Base-by-base conservation (phyloP, 1,139 yeast genomes). In the Yamadazyma spencermartinsiae region DNA sequence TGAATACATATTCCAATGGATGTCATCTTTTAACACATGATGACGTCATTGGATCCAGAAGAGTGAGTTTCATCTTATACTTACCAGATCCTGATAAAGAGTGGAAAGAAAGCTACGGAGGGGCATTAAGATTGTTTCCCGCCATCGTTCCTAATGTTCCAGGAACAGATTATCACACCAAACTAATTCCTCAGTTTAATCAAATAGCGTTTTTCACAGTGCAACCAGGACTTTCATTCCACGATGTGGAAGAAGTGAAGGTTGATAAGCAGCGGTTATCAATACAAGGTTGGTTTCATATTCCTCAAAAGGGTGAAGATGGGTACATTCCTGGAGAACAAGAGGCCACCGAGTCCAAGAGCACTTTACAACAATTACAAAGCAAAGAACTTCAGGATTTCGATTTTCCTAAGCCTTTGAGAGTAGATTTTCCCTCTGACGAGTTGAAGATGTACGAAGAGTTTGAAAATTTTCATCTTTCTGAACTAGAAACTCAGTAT, bases 281-380 rank as follows among this genome's bases (percentile, higher is more conserved):
- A 1, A 87, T 94, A 44, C 96, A 92, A 56, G 99, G 99, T 0
- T 94, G 99, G 99, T 94, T 92, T 59, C 99, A 94, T 59, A 87
- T 90, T 35, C 98, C 98, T 2, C 98, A 92, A 57, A 70, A 68
- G 8, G 97, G 96, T 10, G 98, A 94, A 61, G 81, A 78, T 27
- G 98, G 97, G 0, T 90, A 62, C 54, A 74, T 81, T 31, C 80
- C 79, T 18, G 95, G 92, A 5, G 95, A 86, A 55, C 87, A 86
- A 55, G 90, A 82, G 50, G 79, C 67, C 38, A 80, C 86, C 1
- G 90, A 83, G 45, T 83, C 87, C 1, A 76, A 79, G 49, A 81
- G 90, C 32, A 86, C 96, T 0, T 71, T 90, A 44, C 87, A 87
- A 49, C 94, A 82, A 57, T 65, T 90, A 39, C 94, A 87, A 52